Evolutionary conservation across 2,329 filamentous ascomycete genomes (phyloP).

Genomic region (Aureobasidium sp.): DNA sequence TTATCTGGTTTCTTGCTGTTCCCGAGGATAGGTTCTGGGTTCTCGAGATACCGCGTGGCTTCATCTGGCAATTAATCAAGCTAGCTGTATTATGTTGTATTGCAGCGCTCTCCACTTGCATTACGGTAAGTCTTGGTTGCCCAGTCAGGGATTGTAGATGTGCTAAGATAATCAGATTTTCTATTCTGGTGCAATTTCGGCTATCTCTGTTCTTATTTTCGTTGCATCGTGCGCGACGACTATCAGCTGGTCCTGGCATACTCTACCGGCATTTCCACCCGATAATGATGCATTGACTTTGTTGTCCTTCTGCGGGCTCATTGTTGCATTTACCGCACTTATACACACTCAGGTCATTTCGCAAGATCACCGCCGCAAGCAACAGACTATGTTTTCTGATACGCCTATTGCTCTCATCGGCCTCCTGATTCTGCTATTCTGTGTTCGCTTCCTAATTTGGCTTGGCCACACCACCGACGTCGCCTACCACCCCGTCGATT

Average conservation of each 20-base stretch:
- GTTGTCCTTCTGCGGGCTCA: conserved; percentile 9
- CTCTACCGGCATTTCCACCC: conserved; percentile 27
- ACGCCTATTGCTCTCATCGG: conserved; percentile 18
- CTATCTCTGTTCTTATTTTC: conserved; percentile 34
- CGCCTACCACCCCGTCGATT: conserved; percentile 48
- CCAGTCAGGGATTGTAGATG: background rate
- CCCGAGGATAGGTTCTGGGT: conserved; percentile 35
- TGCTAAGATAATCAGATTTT: conserved; percentile 30
- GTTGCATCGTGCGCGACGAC: conserved; percentile 29
- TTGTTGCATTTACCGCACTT: background rate
- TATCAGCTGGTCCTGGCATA: conserved; percentile 29
- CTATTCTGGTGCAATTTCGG: conserved; percentile 33
- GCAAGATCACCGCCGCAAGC: background rate
- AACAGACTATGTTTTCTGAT: background rate
- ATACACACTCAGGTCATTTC: conserved; percentile 7
- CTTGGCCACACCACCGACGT: conserved; percentile 35
- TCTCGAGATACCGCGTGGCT: conserved; percentile 30
- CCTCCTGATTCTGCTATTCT: conserved; percentile 35
- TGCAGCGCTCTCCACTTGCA: conserved; percentile 23
- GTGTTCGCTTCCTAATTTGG: conserved; percentile 36
- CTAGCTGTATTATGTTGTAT: conserved; percentile 24
- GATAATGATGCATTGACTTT: conserved; percentile 21
- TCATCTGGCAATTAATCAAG: conserved; percentile 31
- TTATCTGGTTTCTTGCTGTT: conserved; percentile 30
- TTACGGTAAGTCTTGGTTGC: conserved; percentile 24